Percentiles rank a stretch among this genome's conserved stretches.
phyloP scores from a whole-genome alignment of 2,329 filamentous ascomycete genomes.

The Fusarium decemcellulare region DNA sequence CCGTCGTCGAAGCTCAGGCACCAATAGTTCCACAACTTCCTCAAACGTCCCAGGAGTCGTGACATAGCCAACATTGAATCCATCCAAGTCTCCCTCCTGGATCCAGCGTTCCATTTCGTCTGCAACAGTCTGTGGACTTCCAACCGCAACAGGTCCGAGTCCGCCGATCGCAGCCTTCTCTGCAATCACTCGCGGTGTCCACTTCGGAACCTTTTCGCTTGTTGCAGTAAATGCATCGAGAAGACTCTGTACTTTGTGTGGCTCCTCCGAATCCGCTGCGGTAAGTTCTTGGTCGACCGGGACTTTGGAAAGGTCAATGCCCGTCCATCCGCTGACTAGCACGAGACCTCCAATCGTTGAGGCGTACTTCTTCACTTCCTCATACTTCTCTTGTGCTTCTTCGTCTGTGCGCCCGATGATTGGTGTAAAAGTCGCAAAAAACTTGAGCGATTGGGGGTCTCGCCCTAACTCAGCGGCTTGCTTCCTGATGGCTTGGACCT shows the following conservation, averaged over 20 bases:
- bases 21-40: conserved; percentile 50
- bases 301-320: conserved; percentile 71
- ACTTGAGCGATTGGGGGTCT: conserved; percentile 70
- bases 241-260: conserved; percentile 64
- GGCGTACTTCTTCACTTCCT: conserved; percentile 65
- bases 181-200: conserved; percentile 61
- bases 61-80: conserved; percentile 59
- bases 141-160: conserved; percentile 53
- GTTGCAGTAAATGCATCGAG: conserved; percentile 64
- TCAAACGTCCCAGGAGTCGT: conserved; percentile 57
- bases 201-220: conserved; percentile 59
- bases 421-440: conserved; percentile 66
- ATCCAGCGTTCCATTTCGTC: conserved; percentile 63
- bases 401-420: conserved; percentile 65
- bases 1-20: conserved; percentile 48
- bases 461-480: conserved; percentile 65
- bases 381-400: conserved; percentile 67
- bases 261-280: conserved; percentile 67
- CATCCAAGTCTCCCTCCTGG: conserved; percentile 57
- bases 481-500: conserved; percentile 66
- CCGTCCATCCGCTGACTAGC: conserved; percentile 70
- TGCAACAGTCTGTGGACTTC: conserved; percentile 58
- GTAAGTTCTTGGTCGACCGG: conserved; percentile 71
- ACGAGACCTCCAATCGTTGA: conserved; percentile 68
- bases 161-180: conserved; percentile 59